Evolutionary conservation across 1,284 basidiomycete genomes (phyloP), one percentile per base, ranked within the genome.

Genomic region (Trichosporon coremiiforme): DNA sequence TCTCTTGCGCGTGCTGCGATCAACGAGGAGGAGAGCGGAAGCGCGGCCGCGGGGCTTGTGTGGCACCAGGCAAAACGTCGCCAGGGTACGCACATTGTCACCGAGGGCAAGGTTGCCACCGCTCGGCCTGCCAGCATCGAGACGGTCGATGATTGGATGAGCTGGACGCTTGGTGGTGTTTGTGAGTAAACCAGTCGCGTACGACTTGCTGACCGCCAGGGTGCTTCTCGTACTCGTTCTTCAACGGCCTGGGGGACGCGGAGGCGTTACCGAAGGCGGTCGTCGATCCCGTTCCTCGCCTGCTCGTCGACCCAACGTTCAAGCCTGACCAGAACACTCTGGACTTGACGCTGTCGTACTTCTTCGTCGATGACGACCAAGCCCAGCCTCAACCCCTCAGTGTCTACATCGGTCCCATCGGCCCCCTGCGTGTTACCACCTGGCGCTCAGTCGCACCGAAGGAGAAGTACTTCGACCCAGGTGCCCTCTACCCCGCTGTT

Each of bases 161-260:
- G 93, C 78, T 98, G 95, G 95, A 94, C 93, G 9, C 94, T 98
- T 74, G 93, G 95, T 72, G 93, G 95, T 65, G 95, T 97, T 67
- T 93, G 94, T 95, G 84, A 84, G 93, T 88, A 12, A 41, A 66
- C 4, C 31, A 9, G 1, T n/a, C 7, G 4, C 10, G 15, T 20
- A 15, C 15, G 17, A 12, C 2, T 4, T 12, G 36, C 71, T 73
- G 25, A 73, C 60, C 3, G 29, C 63, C 64, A 79, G 78, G 72
- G 36, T 76, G 70, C 65, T 80, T 80, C 66, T 75, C 78, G 0
- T 77, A 77, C 64, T 75, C 70, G n/a, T 79, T 80, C 70, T 76
- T 78, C 73, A 72, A 76, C 36, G 69, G 68, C 1, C 45, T 66
- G 7, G 66, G 64, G 3, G 66, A 67, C 25, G 25, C 62, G 0